Base-by-base conservation (phyloP, 257 asterid genomes). In the Nicotiana tomentosiformis region DNA sequence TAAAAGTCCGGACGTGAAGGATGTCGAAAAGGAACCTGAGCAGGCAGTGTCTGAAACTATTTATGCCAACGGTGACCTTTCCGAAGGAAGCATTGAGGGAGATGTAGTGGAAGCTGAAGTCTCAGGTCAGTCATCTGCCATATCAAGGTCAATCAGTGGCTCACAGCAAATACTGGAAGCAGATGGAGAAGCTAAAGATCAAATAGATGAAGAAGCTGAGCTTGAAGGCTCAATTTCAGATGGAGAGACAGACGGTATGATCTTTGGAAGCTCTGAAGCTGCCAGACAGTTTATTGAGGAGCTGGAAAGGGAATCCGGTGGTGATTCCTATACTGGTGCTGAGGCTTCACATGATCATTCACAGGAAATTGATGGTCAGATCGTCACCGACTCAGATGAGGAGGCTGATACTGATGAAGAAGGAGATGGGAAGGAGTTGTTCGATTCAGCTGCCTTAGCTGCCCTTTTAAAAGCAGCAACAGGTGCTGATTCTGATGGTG, bases 401-500 rank as follows among this genome's bases (percentile, higher is more conserved):
- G 99, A 94, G 72, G 96, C 86, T 20, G 99, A 92, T 83, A 90
- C 94, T 81, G 99, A 96, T 82, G 99, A 94, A 72, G 98, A 94
- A 84, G 97, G 94, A 49, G 98, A 92, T 49, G 97, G 93, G 20
- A 93, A 93, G 66, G 98, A 93, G 61, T 49, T 96, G 83, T 92
- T 96, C 32, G 96, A 94, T 89, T 91, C 98, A 83, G 91, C 98
- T 84, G 99, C 98, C 69, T 86, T 96, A 82, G 98, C 99, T 77
- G 98, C 99, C 53, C 96, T 96, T 58, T 81, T 94, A 88, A 94
- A 96, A 89, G 99, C 98, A 67, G 98, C 98, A 61, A 91, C 96
- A 2, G 97, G 98, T 80, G 89, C 95, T 64, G 97, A 94, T 62
- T 57, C 97, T 2, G 91, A 92, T 67, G 95, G 95, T 82, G 92